Evolutionary conservation across 108 stramenopile species (phyloP), one percentile per base, ranked within the genome.

Genomic region (Fragilaria crotonensis): DNA sequence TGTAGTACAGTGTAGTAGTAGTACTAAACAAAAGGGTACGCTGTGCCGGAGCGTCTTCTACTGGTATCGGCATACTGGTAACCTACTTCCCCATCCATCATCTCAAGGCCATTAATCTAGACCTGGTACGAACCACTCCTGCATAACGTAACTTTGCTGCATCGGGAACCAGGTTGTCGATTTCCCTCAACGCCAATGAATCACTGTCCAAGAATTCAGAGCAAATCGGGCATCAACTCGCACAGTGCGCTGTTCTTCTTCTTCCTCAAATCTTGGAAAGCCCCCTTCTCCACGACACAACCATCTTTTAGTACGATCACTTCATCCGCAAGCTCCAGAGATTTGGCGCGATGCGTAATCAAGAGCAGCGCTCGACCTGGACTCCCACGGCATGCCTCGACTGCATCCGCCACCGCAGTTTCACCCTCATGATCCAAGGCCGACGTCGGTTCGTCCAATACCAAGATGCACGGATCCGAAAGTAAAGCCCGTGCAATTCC

Each of bases 401-500:
- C 70, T 22, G 81, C 73, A 71, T 87, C 86, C 3, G 63, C 53
- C 28, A 93, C 78, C 27, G 88, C 80, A 26, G 60, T 61, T 66
- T 87, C 87, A 3, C 87, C 88, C 56, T 87, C 83, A 0, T 71
- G 68, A 63, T 94, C 92, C 54, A 94, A 27, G 14, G 86, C 71
- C 17, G 81, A 80, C 22, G 79, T 73, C 5, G 96, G 94, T 63
- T 98, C 97, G 65, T 98, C 97, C 32, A 97, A 60, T 26, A 99
- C 70, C 31, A 97, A 60, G 17, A 97, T 58, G 2, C 62, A 63
- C 7, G 97, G 95, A 62, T 93, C 71, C 5, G 89, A 80, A 4
- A 99, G 44, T 48, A 99, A 70, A 4, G 97, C 98, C n/a, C 98
- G 84, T 1, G 97, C 98, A 32, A 97, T 72, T 51, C 87, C 93